These are phyloP conservation scores for Tetrapyrgos nigripes DNA, from an alignment of 1,284 basidiomycete species.

Conservation along the genomic window DNA sequence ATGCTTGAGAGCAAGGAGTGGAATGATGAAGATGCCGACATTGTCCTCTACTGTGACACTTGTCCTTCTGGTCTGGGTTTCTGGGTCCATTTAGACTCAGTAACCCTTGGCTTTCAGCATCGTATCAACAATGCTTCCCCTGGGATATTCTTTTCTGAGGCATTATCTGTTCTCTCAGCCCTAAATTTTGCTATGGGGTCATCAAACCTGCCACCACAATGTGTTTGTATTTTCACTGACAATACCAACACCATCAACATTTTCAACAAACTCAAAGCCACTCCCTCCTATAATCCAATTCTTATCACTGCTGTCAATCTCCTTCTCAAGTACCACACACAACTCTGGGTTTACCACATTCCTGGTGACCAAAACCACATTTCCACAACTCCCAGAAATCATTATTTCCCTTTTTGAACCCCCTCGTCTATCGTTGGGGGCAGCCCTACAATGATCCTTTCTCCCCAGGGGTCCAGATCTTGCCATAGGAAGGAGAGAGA, in stretches of 20 bases:
- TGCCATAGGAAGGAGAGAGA: constrained; percentile 17
- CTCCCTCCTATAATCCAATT: constrained; percentile 16
- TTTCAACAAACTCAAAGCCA: constrained; percentile 14
- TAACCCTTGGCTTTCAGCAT: background rate
- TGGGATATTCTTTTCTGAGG: constrained; percentile 39
- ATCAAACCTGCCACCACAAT: constrained; percentile 22
- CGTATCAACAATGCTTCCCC: background rate
- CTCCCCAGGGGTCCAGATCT: background rate
- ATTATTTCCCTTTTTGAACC: background rate
- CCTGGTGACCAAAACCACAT: background rate
- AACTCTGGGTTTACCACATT: background rate
- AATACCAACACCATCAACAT: constrained; percentile 18
- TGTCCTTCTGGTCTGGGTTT: constrained; percentile 5
- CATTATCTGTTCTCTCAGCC: constrained; percentile 27
- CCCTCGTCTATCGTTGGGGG: background rate
- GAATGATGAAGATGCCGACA: background rate
- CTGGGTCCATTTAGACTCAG: background rate
- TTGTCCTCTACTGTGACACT: constrained; percentile 1
- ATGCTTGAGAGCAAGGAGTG: background rate
- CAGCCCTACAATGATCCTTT: background rate
- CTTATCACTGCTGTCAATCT: constrained; percentile 12
- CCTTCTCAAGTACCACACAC: background rate
- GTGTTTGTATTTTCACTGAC: constrained; percentile 16
- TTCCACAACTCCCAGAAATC: background rate
- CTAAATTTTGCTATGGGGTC: constrained; percentile 25